Evolutionary conservation across 345 rosid genomes (phyloP).

Genomic region (Gossypium thurberi): DNA sequence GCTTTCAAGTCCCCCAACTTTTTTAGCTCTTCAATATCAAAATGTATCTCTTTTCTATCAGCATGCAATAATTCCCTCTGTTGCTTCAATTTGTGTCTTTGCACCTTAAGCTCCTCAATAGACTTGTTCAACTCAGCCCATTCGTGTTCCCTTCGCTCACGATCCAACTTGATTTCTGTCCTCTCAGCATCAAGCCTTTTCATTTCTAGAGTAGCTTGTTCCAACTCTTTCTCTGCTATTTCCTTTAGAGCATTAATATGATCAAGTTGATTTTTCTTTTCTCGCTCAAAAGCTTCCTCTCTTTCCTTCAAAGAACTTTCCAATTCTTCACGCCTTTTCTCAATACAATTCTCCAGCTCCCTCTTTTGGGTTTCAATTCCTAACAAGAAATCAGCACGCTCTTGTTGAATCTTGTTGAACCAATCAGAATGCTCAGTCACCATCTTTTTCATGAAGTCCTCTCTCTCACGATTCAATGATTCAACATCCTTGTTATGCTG

Average conservation of each 20-base stretch:
- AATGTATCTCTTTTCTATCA: conserved; percentile 66
- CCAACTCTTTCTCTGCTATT: conserved; percentile 59
- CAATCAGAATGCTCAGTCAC: conserved; percentile 71
- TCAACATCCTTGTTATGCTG: conserved; percentile 59
- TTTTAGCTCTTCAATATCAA: conserved; percentile 57
- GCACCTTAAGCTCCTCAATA: conserved; percentile 72
- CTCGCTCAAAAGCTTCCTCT: conserved; percentile 74
- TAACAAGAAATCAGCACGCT: conserved; percentile 70
- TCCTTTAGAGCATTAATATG: conserved; percentile 56
- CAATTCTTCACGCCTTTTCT: conserved; percentile 72
- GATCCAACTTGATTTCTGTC: conserved; percentile 66
- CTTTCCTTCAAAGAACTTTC: conserved; percentile 62
- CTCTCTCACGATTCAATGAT: conserved; percentile 64
- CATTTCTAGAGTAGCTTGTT: conserved; percentile 58
- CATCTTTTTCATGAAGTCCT: conserved; percentile 81
- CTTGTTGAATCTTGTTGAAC: conserved; percentile 77
- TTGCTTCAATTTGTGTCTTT: conserved; percentile 63
- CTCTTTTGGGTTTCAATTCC: conserved; percentile 80
- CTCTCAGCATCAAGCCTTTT: conserved; percentile 77
- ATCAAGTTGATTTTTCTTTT: conserved; percentile 64
- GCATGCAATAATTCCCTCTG: conserved; percentile 74
- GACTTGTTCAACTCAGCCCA: conserved; percentile 70
- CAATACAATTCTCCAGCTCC: conserved; percentile 70
- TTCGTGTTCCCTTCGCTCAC: conserved; percentile 73
- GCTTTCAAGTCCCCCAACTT: conserved; percentile 75